These are phyloP conservation scores for Venturia carpophila DNA, from an alignment of 2,329 filamentous ascomycete genomes.

Conservation along the genomic window DNA sequence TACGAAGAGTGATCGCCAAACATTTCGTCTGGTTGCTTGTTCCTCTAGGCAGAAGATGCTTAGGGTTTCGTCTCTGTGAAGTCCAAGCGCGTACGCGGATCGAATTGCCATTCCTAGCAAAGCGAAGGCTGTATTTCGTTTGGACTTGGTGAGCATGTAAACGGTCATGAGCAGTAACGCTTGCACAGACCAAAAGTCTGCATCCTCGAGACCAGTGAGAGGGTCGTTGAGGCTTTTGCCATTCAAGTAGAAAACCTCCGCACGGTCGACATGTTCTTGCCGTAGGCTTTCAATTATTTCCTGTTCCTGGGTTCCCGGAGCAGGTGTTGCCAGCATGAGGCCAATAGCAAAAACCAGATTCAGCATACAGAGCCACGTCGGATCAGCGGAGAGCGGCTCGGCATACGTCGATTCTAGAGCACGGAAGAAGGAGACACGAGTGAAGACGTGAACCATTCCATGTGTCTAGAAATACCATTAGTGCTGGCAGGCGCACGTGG, in stretches of 20 bases:
- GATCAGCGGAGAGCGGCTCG: conserved; percentile 44
- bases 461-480: conserved; percentile 34
- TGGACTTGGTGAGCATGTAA: conserved; percentile 55
- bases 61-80: conserved; percentile 55
- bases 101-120: conserved; percentile 58
- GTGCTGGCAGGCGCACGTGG: conserved; percentile 28
- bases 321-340: conserved; percentile 49
- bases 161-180: conserved; percentile 56
- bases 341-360: conserved; percentile 58
- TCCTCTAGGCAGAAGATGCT: conserved; percentile 44
- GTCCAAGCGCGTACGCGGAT: conserved; percentile 53
- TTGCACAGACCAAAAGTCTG: conserved; percentile 58
- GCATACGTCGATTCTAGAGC: conserved; percentile 47
- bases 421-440: conserved; percentile 43
- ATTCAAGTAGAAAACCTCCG: conserved; percentile 56
- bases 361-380: conserved; percentile 50
- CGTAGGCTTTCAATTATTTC: conserved; percentile 45
- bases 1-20: conserved; percentile 59
- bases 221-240: conserved; percentile 48
- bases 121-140: conserved; percentile 55
- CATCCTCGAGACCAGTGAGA: conserved; percentile 49
- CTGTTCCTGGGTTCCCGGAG: conserved; percentile 43
- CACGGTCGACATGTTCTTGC: conserved; percentile 42
- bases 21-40: conserved; percentile 44
- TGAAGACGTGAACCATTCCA: conserved; percentile 54